phyloP scores from a whole-genome alignment of 148 eudicot genomes.

The Fagopyrum tataricum region DNA sequence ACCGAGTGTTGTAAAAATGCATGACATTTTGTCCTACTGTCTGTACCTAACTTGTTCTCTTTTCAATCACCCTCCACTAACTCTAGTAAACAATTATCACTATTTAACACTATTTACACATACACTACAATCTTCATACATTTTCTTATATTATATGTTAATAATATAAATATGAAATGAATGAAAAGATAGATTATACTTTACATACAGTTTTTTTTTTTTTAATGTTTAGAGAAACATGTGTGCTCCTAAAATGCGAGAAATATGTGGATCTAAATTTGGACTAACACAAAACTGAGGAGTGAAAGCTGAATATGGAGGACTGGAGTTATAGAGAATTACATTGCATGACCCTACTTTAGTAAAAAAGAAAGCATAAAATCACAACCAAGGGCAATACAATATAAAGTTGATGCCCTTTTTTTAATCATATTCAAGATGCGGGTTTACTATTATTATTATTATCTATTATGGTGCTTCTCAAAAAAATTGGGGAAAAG shows the following conservation, averaged over 20 bases:
- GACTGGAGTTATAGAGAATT: no score
- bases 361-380: background rate
- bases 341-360: background rate
- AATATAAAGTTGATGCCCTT: background rate
- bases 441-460: background rate
- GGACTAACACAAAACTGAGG: background rate
- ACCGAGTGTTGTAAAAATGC: background rate
- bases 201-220: no score
- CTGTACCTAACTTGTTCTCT: background rate
- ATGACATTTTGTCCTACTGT: slow-evolving; percentile 6
- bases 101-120: background rate
- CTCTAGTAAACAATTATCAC: background rate
- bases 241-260: no score
- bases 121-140: background rate
- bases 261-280: background rate
- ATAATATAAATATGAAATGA: no score
- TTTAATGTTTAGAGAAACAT: no score
- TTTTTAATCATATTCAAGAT: background rate
- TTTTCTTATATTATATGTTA: background rate
- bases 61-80: slow-evolving; percentile 9
- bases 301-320: no score
- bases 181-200: no score
- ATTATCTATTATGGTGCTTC: background rate
- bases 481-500: background rate
- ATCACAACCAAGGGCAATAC: background rate